A percentile compares a stretch with the other conserved stretches of the same genome.
phyloP scores from a whole-genome alignment of 352 stramenopile species.

The Globisporangium nunn region DNA sequence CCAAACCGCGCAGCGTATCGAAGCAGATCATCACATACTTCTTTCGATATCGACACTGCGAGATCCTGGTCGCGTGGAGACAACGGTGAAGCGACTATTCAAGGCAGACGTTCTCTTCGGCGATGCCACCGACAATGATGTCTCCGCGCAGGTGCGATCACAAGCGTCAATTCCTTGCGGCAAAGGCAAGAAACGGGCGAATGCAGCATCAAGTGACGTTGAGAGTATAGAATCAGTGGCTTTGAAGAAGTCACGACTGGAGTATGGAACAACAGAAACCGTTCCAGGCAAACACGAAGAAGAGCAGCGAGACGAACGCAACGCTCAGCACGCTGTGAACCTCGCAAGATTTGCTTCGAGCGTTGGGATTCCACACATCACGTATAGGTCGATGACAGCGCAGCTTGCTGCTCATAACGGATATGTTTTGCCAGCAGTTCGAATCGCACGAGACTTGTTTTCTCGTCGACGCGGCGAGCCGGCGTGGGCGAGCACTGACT shows the following conservation, averaged over 20 bases:
- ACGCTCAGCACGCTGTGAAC: constrained; percentile 30
- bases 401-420: constrained; percentile 32
- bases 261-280: not conserved
- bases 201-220: not conserved
- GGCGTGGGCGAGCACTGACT: not conserved
- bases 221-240: not conserved
- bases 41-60: constrained; percentile 45
- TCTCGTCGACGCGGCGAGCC: constrained; percentile 15
- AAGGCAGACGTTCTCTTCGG: constrained; percentile 38
- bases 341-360: constrained; percentile 43
- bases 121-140: not conserved
- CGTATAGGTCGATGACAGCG: constrained; percentile 38
- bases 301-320: constrained; percentile 30
- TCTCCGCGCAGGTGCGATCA: not conserved
- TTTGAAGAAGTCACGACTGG: not conserved
- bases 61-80: constrained; percentile 31
- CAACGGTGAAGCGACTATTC: constrained; percentile 37
- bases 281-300: not conserved
- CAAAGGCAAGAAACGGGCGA: constrained; percentile 17
- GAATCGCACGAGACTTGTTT: constrained; percentile 53
- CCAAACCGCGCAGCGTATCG: constrained; percentile 34
- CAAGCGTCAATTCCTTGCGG: not conserved
- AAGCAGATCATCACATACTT: constrained; percentile 41
- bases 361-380: constrained; percentile 29
- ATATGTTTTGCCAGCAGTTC: constrained; percentile 39